Conservation (phyloP, 768 basidiomycete species). For the Leccinum boreale region DNA sequence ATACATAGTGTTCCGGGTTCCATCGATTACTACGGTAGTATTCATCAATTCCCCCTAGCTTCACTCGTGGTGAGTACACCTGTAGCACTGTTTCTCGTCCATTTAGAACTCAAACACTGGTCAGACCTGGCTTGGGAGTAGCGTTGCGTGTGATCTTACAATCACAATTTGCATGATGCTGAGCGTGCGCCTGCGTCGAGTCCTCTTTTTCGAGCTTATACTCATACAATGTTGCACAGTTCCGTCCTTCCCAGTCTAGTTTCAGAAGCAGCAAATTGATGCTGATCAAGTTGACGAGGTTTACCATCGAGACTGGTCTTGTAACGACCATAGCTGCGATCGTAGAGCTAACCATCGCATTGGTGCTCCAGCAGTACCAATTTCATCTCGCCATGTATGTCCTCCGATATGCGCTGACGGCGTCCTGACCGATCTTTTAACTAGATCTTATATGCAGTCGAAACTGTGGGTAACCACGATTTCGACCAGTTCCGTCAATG, state of each 20-base stretch:
- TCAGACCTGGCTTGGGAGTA: background rate
- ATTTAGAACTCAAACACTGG: background rate
- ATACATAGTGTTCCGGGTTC: too few relatives aligned
- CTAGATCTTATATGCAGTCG: background rate
- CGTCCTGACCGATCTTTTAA: background rate
- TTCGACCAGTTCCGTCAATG: background rate
- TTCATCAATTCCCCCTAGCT: too few relatives aligned
- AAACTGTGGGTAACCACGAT: background rate
- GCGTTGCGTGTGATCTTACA: background rate
- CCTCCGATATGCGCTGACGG: background rate
- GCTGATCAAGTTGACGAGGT: conserved; percentile 13
- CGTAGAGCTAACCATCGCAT: conserved; percentile 16
- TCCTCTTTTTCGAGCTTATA: background rate
- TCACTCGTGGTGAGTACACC: background rate
- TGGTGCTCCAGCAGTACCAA: background rate
- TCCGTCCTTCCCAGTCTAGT: conserved; percentile 8
- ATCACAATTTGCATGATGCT: background rate
- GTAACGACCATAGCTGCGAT: conserved; percentile 17
- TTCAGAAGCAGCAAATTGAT: conserved; percentile 1
- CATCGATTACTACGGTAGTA: too few relatives aligned
- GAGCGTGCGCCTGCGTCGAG: background rate
- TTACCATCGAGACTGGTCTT: conserved; percentile 24
- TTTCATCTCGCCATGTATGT: conserved; percentile 23
- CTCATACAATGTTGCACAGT: conserved; percentile 1
- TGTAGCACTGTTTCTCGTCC: background rate